Evolutionary conservation across 176 grass and related monocot genomes (phyloP).

Genomic region (Poa pratensis): DNA sequence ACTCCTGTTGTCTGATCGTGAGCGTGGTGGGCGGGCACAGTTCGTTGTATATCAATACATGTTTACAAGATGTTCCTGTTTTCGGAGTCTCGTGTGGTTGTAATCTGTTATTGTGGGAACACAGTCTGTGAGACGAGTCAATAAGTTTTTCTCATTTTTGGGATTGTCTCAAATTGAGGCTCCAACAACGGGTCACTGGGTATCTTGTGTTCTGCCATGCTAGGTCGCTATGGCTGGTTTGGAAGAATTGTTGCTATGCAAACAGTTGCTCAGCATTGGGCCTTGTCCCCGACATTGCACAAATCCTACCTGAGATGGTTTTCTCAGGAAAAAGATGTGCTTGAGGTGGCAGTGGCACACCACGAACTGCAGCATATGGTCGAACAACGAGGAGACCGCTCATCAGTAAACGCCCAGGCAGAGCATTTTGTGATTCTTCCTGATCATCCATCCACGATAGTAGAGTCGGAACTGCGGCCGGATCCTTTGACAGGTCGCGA

Average conservation of each 20-base stretch:
- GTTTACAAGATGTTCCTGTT: background rate
- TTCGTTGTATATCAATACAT: background rate
- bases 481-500: background rate
- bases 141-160: background rate
- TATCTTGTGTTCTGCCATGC: background rate
- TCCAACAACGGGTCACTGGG: background rate
- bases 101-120: background rate
- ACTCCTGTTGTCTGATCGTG: slow-evolving; percentile 66
- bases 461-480: background rate
- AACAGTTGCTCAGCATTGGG: background rate
- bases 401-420: background rate
- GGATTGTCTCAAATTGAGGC: background rate
- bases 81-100: background rate
- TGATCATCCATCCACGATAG: background rate
- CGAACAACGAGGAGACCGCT: too few relatives aligned
- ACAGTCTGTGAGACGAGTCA: background rate
- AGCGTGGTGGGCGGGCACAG: background rate
- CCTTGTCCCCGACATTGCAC: background rate
- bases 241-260: background rate
- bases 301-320: background rate
- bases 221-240: background rate
- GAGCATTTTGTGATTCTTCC: background rate
- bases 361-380: background rate
- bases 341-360: background rate
- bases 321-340: background rate